A percentile compares a stretch with the other conserved stretches of the same genome.
phyloP scores from a whole-genome alignment of 768 basidiomycete genomes.

The Pleurotus salmoneostramineus region DNA sequence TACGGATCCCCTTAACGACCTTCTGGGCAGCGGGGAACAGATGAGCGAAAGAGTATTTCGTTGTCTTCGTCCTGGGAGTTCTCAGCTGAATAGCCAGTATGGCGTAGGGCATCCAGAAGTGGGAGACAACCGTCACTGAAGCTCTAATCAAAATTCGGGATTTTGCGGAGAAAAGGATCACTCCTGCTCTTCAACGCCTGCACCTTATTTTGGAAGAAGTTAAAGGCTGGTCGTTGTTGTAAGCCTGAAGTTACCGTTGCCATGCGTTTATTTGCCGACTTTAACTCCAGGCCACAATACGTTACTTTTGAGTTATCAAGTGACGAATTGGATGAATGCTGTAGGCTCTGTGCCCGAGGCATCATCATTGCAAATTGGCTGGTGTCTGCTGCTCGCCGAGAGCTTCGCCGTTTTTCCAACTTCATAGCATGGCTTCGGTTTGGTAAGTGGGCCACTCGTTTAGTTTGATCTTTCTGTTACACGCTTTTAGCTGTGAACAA shows the following conservation, averaged over 20 bases:
- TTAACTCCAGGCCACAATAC: conserved; percentile 49
- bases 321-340: conserved; percentile 46
- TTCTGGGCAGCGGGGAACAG: conserved; percentile 72
- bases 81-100: conserved; percentile 16
- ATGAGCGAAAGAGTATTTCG: conserved; percentile 74
- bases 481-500: conserved; percentile 24
- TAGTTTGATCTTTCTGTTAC: conserved; percentile 1
- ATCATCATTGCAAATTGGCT: conserved; percentile 70
- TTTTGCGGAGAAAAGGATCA: conserved; percentile 62
- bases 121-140: conserved; percentile 73
- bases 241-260: conserved; percentile 18
- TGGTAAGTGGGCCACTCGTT: conserved; percentile 39
- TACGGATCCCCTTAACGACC: conserved; percentile 70
- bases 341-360: conserved; percentile 49
- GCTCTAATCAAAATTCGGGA: conserved; percentile 72
- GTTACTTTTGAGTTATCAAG: conserved; percentile 48
- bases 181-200: conserved; percentile 73
- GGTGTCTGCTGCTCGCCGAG: conserved; percentile 59
- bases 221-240: conserved; percentile 76
- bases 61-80: conserved; percentile 7
- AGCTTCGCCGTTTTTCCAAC: conserved; percentile 70
- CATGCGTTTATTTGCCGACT: conserved; percentile 3
- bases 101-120: conserved; percentile 70
- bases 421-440: conserved; percentile 76
- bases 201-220: conserved; percentile 76